Evolutionary conservation across 1,284 basidiomycete species (phyloP).

Genomic region (Cutaneotrichosporon dermatis): DNA sequence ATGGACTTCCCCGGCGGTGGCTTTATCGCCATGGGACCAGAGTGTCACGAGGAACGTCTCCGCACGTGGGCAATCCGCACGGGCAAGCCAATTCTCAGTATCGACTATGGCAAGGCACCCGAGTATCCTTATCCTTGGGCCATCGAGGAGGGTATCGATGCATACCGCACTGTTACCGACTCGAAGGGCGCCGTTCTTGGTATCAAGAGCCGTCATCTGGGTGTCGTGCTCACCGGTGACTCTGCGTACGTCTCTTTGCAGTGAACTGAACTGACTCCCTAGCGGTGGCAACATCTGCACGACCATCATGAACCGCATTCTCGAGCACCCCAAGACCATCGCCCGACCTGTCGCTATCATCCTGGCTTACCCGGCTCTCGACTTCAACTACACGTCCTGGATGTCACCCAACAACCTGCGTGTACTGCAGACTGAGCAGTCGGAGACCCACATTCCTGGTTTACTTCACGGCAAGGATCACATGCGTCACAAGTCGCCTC

Average conservation of each 20-base stretch:
- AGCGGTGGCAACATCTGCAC: constrained; percentile 82
- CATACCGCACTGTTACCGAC: constrained; percentile 74
- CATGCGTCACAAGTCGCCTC: constrained; percentile 73
- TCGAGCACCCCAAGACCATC: constrained; percentile 60
- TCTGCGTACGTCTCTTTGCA: constrained; percentile 67
- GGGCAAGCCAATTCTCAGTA: constrained; percentile 72
- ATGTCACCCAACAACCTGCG: constrained; percentile 84
- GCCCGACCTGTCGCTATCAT: constrained; percentile 71
- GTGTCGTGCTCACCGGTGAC: constrained; percentile 76
- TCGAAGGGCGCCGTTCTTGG: constrained; percentile 76
- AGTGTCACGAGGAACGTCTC: constrained; percentile 93
- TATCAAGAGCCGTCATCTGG: constrained; percentile 63
- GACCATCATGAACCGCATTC: constrained; percentile 73
- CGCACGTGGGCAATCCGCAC: constrained; percentile 77
- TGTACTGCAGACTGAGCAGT: constrained; percentile 74
- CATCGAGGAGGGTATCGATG: constrained; percentile 89
- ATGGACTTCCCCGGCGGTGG: constrained; percentile 93
- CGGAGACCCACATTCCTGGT: constrained; percentile 58
- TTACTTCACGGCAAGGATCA: constrained; percentile 82
- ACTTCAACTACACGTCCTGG: constrained; percentile 98
- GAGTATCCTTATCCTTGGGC: constrained; percentile 96
- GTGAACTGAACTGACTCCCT: not conserved
- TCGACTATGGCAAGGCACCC: constrained; percentile 95
- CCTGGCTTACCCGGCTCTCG: constrained; percentile 66
- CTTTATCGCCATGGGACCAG: constrained; percentile 90